Conservation (phyloP, 257 asterid genomes). For the Echium plantagineum region DNA sequence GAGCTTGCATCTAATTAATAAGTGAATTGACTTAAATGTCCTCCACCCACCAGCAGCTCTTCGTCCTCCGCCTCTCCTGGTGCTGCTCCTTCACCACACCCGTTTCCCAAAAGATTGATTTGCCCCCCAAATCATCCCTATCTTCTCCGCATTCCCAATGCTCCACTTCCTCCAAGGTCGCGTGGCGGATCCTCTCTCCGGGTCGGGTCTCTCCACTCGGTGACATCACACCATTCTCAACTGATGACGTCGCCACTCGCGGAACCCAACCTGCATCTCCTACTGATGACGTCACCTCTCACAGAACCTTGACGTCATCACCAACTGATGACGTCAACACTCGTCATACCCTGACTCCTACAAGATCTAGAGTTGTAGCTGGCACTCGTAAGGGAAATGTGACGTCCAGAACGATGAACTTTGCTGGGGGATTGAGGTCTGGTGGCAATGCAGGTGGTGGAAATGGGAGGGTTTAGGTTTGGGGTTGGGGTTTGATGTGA, state of each 20-base stretch:
- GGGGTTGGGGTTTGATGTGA: conserved; percentile 37
- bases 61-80: too few species aligned
- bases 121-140: conserved; percentile 22
- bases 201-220: conserved; percentile 93
- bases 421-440: background rate
- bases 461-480: too few species aligned
- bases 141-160: conserved; percentile 51
- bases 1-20: too few species aligned
- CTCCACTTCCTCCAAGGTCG: conserved; percentile 22
- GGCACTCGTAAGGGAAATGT: too few species aligned
- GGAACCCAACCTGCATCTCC: too few species aligned
- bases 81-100: background rate
- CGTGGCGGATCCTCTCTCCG: conserved; percentile 83
- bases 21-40: too few species aligned
- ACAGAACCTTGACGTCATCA: too few species aligned
- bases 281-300: too few species aligned
- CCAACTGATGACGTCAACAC: conserved; percentile 1
- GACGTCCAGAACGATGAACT: conserved; percentile 3
- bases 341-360: conserved; percentile 14
- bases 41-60: too few species aligned
- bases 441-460: conserved; percentile 22
- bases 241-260: too few species aligned
- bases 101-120: conserved; percentile 28
- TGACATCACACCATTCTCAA: conserved; percentile 11
- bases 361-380: background rate